phyloP scores from a whole-genome alignment of 225 moss, liverwort and hornwort genomes.

The Bryum argenteum region DNA sequence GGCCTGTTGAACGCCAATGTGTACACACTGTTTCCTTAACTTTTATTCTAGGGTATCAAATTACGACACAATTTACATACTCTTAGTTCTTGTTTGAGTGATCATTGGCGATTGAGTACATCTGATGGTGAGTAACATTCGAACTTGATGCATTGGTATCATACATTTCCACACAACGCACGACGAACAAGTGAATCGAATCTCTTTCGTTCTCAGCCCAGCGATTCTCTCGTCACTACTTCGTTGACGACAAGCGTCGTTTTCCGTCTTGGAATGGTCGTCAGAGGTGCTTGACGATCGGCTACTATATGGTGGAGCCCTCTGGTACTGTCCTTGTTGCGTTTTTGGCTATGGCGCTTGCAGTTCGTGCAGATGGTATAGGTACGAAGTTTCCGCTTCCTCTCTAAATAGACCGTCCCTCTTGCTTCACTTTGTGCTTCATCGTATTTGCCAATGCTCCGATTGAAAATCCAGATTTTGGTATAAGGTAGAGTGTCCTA shows the following conservation, averaged over 20 bases:
- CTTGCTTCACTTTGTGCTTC: not conserved
- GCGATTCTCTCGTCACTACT: no score
- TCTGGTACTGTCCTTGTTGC: no score
- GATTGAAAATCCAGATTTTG: not conserved
- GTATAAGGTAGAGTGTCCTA: no score
- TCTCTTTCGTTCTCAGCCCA: no score
- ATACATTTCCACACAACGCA: no score
- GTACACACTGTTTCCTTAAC: not conserved
- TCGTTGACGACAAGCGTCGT: not conserved
- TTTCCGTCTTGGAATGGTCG: not conserved
- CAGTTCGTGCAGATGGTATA: not conserved
- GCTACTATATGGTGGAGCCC: not conserved
- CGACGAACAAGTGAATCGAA: no score
- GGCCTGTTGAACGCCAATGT: not conserved
- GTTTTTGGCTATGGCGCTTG: not conserved
- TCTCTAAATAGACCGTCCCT: not conserved
- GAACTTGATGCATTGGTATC: not conserved
- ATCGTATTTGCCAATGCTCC: not conserved
- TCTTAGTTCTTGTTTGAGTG: not conserved
- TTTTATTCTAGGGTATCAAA: not conserved
- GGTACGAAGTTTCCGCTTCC: not conserved
- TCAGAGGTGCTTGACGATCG: not conserved
- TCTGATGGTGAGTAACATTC: no score
- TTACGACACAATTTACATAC: not conserved
- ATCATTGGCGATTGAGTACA: not conserved